phyloP scores from a whole-genome alignment of 164 flowering plant species.

The Hamamelis virginiana region DNA sequence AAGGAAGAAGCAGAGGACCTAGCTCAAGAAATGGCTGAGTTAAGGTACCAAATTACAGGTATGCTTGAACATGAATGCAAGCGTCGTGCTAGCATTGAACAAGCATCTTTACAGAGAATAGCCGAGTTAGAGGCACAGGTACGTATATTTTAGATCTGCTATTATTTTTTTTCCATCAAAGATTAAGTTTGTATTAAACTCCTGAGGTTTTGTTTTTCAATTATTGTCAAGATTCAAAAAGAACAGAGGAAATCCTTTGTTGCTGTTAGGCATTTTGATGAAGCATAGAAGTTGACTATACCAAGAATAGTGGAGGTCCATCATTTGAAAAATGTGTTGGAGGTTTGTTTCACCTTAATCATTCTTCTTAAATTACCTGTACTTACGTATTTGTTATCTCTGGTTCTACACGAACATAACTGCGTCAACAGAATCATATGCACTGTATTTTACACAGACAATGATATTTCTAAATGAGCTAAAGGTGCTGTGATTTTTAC shows the following conservation, averaged over 20 bases:
- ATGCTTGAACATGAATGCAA: slow-evolving; percentile 86
- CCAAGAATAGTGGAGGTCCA: slow-evolving; percentile 18
- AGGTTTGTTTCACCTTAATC: slow-evolving; percentile 15
- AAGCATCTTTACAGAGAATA: slow-evolving; percentile 81
- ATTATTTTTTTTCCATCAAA: background rate
- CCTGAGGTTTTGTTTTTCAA: background rate
- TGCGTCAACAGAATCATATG: background rate
- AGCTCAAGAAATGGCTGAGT: slow-evolving; percentile 90
- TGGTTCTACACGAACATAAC: background rate
- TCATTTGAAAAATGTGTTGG: slow-evolving; percentile 8
- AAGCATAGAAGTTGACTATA: slow-evolving; percentile 30
- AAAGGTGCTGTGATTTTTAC: background rate
- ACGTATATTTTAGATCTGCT: slow-evolving; percentile 4
- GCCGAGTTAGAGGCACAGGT: slow-evolving; percentile 81
- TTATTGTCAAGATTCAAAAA: slow-evolving; percentile 39
- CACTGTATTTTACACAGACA: background rate
- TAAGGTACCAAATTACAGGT: slow-evolving; percentile 68
- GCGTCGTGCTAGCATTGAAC: slow-evolving; percentile 79
- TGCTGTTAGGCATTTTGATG: slow-evolving; percentile 21
- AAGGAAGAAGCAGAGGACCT: slow-evolving; percentile 86
- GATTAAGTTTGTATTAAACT: background rate
- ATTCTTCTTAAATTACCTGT: background rate
- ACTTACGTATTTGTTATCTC: background rate
- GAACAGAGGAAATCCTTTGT: slow-evolving; percentile 31
- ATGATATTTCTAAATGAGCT: background rate